Conservation (phyloP, 140 eudicot genomes). For the Senecio squalidus region DNA sequence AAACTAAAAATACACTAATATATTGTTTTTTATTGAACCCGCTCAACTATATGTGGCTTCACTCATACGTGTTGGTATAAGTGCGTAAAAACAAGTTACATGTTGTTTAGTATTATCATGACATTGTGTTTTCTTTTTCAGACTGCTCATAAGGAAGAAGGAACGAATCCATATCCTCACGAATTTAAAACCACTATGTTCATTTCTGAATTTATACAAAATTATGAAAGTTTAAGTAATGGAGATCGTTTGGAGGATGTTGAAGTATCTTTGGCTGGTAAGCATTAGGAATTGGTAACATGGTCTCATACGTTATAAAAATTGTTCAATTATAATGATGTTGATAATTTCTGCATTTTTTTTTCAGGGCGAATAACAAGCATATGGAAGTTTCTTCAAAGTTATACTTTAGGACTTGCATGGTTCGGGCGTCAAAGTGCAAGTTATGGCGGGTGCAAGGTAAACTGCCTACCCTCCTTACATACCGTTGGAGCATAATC, state of each 20-base stretch:
- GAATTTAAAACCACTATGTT: constrained; percentile 53
- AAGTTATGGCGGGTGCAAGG: constrained; percentile 96
- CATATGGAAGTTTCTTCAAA: constrained; percentile 73
- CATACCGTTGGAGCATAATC: background rate
- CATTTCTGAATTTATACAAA: constrained; percentile 50
- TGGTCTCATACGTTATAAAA: background rate
- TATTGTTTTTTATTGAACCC: too few relatives aligned
- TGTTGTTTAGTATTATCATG: background rate
- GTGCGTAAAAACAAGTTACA: too few relatives aligned
- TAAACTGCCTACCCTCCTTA: constrained; percentile 7
- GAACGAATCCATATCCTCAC: constrained; percentile 83
- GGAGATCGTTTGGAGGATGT: constrained; percentile 77
- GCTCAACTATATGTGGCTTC: too few relatives aligned
- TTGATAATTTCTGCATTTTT: constrained; percentile 1
- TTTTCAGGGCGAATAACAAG: constrained; percentile 66
- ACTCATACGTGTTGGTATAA: too few relatives aligned
- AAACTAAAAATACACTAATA: too few relatives aligned
- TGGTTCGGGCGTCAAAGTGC: constrained; percentile 85
- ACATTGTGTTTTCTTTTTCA: background rate
- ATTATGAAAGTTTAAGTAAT: constrained; percentile 41
- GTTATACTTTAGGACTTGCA: constrained; percentile 79
- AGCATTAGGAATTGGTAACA: background rate
- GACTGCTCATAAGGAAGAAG: constrained; percentile 64
- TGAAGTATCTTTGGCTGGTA: constrained; percentile 76
- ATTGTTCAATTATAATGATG: background rate